phyloP scores from a whole-genome alignment of 495 filamentous ascomycete genomes.

The Penicillium macrosclerotiorum region DNA sequence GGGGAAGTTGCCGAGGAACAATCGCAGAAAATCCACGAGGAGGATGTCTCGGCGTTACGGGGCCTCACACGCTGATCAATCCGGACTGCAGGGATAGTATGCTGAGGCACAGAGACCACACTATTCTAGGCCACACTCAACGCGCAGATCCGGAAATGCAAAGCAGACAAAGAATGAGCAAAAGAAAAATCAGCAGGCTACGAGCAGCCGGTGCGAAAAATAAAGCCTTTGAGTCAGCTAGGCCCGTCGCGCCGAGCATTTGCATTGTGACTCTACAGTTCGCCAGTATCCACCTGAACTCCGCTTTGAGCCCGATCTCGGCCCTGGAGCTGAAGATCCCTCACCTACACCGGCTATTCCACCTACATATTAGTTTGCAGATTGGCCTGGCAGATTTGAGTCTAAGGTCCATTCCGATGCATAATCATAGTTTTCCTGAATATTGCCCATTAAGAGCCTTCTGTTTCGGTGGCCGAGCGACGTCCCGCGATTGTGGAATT shows the following conservation, averaged over 20 bases:
- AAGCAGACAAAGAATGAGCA: not conserved
- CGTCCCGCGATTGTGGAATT: conserved; percentile 1
- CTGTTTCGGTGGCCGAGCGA: too few species aligned
- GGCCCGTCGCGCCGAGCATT: conserved; percentile 1
- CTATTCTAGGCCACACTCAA: not conserved
- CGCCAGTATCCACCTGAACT: conserved; percentile 1
- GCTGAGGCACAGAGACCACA: conserved; percentile 1
- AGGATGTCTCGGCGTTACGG: conserved; percentile 1
- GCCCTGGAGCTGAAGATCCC: conserved; percentile 10
- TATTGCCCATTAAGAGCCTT: too few species aligned
- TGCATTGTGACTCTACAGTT: conserved; percentile 7
- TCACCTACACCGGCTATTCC: too few species aligned
- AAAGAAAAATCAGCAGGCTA: not conserved
- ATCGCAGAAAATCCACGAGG: not conserved
- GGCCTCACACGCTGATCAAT: conserved; percentile 10
- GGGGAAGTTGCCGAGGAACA: not conserved
- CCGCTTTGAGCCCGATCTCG: conserved; percentile 22
- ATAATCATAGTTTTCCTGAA: too few species aligned
- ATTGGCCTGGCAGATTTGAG: too few species aligned
- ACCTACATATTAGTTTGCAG: not conserved
- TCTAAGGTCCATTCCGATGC: too few species aligned
- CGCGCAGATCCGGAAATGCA: not conserved
- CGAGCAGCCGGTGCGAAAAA: not conserved
- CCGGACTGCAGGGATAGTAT: conserved; percentile 15
- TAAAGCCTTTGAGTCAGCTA: conserved; percentile 6